Base-by-base conservation (phyloP, 176 grass and related monocot genomes). In the Tuctoria greenei region DNA sequence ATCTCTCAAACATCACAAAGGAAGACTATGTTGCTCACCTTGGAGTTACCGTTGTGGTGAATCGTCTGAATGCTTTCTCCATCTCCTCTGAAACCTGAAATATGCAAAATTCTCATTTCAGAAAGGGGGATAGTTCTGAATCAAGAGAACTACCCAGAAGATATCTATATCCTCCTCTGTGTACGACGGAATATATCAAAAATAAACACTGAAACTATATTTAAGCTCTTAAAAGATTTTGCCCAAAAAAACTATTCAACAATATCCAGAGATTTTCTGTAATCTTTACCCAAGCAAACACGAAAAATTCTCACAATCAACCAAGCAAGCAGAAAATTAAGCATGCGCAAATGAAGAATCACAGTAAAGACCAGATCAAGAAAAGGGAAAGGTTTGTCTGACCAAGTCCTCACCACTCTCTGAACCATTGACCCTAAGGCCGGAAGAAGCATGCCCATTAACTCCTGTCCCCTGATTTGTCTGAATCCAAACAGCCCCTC, bases 1-100 rank as follows among this genome's bases (percentile, higher is more conserved):
- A 14, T 14, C 11, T 45, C 43, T 45, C 43, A 16, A 47, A 47
- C 36, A 37, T 23, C 12, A 27, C 5, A 69, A 54, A 54, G 25
- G 10, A 67, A 43, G 64, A 69, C 0, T 39, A 21, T 31, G 24
- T 63, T 17, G 39, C 54, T 80, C 49, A 88, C 81, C 86, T 88
- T 71, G 80, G 86, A 69, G 76, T 71, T 66, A 64, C 46, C 51
- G 81, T 47, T 66, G 81, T 40, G 23, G 25, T 76, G 31, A 80
- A 71, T 35, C 43, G 64, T 58, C 65, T 84, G 65, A 64, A 76
- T 11, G 64, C 71, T 84, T 76, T 88, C 65, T 76, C 64, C 10
- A 84, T 39, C 64, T 88, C 86, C 46, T 88, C 86, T 17, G 81
- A 80, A 47, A 88, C 76, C 86, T 88, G 64, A 64, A 35, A 75